Conservation (phyloP, 768 basidiomycete species). For the Solioccasus polychromus region DNA sequence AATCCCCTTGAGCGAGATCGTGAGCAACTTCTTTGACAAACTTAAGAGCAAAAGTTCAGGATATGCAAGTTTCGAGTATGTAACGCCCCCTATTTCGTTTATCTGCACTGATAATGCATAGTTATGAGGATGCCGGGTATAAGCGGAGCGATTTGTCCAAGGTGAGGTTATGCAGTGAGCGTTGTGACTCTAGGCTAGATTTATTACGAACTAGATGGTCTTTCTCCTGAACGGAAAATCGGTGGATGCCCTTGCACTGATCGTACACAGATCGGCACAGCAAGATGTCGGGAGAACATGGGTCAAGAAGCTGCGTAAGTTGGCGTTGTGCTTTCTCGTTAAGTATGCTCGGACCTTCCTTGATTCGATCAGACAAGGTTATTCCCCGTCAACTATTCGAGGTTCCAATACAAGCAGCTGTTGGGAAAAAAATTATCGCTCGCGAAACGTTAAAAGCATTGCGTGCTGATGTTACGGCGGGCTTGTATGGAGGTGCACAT, state of each 20-base stretch:
- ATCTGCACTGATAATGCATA: conserved; percentile 31
- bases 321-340: not conserved
- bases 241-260: conserved; percentile 90
- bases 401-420: conserved; percentile 90
- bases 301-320: conserved; percentile 90
- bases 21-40: conserved; percentile 93
- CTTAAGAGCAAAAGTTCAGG: conserved; percentile 92
- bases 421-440: conserved; percentile 85
- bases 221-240: conserved; percentile 87
- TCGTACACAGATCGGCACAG: conserved; percentile 81
- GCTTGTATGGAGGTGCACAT: conserved; percentile 77
- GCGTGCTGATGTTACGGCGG: conserved; percentile 91
- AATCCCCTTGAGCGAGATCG: conserved; percentile 89
- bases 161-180: conserved; percentile 39
- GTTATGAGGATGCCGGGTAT: conserved; percentile 95
- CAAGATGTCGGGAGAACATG: conserved; percentile 74
- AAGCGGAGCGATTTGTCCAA: conserved; percentile 76
- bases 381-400: conserved; percentile 93
- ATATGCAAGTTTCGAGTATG: conserved; percentile 89
- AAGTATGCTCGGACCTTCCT: not conserved
- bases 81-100: conserved; percentile 11
- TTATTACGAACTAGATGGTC: conserved; percentile 57
- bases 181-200: not conserved
- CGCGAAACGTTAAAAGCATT: conserved; percentile 84
- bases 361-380: conserved; percentile 63